phyloP scores from a whole-genome alignment of 2,329 filamentous ascomycete species.

The Epichloe sibirici region DNA sequence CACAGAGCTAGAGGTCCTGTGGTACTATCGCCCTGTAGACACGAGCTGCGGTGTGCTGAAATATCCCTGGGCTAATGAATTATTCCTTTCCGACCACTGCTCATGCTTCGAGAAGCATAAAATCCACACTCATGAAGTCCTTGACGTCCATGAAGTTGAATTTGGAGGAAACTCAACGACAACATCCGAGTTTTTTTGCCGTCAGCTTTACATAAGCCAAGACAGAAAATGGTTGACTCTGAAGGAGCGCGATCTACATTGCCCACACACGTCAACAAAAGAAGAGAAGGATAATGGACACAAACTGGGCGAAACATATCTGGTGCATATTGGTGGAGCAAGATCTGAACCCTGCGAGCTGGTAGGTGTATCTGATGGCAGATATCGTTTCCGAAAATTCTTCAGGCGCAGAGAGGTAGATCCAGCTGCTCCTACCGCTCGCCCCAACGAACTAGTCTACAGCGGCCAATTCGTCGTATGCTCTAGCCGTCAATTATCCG shows the following conservation, averaged over 20 bases:
- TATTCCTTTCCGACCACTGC: slow-evolving; percentile 69
- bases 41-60: slow-evolving; percentile 56
- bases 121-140: slow-evolving; percentile 42
- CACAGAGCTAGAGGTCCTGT: slow-evolving; percentile 50
- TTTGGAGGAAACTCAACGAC: slow-evolving; percentile 40
- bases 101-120: slow-evolving; percentile 43
- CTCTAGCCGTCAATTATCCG: slow-evolving; percentile 29
- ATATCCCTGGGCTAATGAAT: slow-evolving; percentile 60
- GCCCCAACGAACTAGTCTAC: slow-evolving; percentile 48
- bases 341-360: slow-evolving; percentile 52
- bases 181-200: slow-evolving; percentile 48
- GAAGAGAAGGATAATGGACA: slow-evolving; percentile 19
- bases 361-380: slow-evolving; percentile 13
- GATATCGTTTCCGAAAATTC: slow-evolving; percentile 37
- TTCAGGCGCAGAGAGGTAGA: slow-evolving; percentile 34
- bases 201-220: slow-evolving; percentile 53
- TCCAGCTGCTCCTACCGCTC: slow-evolving; percentile 14
- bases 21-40: slow-evolving; percentile 61
- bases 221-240: slow-evolving; percentile 52
- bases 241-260: slow-evolving; percentile 39
- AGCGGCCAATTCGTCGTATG: slow-evolving; percentile 32
- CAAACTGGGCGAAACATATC: slow-evolving; percentile 46
- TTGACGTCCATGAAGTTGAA: slow-evolving; percentile 44
- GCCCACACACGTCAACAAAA: slow-evolving; percentile 24
- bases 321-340: slow-evolving; percentile 25